Evolutionary conservation across 2,329 filamentous ascomycete genomes (phyloP), one percentile per base, ranked within the genome.

Genomic region (Grosmannia penicillata): DNA sequence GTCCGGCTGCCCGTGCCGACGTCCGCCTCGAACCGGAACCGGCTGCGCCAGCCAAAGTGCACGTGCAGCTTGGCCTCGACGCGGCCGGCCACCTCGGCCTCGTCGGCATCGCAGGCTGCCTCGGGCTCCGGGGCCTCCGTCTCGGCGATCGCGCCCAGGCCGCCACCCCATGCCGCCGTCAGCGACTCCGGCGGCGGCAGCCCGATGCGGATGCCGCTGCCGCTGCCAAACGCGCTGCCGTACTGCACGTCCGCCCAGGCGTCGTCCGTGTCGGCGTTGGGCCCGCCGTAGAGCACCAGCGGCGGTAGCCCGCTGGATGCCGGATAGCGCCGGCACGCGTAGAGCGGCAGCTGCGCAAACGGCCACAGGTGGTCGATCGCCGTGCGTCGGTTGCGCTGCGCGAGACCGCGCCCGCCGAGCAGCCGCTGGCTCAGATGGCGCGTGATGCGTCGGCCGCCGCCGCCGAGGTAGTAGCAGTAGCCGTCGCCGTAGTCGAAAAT

Each of bases 1-100:
- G 29, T 15, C 30, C 30, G 8, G 27, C 15, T 23, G 6, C 22
- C 33, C 17, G 22, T 31, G 15, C 50, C 46, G 26, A 57, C 48
- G 36, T 57, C 53, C 32, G 60, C 49, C 27, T 45, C 30, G 40
- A 63, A 59, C 21, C 42, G 34, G 36, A 52, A 56, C 8, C 41
- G 38, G 24, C 23, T 41, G 38, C 39, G 35, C 42, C 42, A 43
- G 19, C 38, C 38, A 17, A 33, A 15, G n/a, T 30, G 36, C n/a
- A 33, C 27, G n/a, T 19, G 6, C 14, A 42, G 30, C 13, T 31
- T 36, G 15, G 40, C 37, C 15, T 50, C 39, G 33, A 44, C 37
- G n/a, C 41, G 35, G 33, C 14, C 32, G 5, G 11, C 22, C n/a
- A 14, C 2, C 10, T n/a, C 25, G n/a, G 6, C 8, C 24, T 22